These are phyloP conservation scores for Xylariomycetidae sp. DNA, from an alignment of 2,329 filamentous ascomycete genomes.

Conservation along the genomic window DNA sequence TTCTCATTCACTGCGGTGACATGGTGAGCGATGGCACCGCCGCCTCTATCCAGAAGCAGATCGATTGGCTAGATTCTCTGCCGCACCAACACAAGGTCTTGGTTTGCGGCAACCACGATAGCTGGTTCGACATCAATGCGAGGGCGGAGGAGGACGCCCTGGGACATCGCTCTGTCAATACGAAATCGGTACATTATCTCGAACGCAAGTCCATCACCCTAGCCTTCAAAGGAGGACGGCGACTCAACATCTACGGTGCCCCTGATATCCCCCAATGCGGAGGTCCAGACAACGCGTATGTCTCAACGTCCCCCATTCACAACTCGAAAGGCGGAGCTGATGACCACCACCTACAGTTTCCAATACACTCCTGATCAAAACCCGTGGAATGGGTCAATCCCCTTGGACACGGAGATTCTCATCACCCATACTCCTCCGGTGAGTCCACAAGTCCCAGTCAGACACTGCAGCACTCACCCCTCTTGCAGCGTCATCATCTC, in stretches of 20 bases:
- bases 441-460: conserved; percentile 14
- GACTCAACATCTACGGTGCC: conserved; percentile 69
- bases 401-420: conserved; percentile 67
- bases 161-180: conserved; percentile 50
- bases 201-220: conserved; percentile 62
- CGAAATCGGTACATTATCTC: conserved; percentile 68
- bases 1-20: conserved; percentile 88
- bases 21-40: conserved; percentile 68
- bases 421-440: conserved; percentile 76
- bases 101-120: conserved; percentile 85
- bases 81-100: conserved; percentile 77
- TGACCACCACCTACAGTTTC: conserved; percentile 47
- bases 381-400: conserved; percentile 68
- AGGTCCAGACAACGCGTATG: conserved; percentile 57
- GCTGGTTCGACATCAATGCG: conserved; percentile 67
- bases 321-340: too few relatives aligned
- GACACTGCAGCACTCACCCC: conserved; percentile 1
- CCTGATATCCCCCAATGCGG: conserved; percentile 75
- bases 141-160: conserved; percentile 50
- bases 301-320: too few relatives aligned
- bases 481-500: conserved; percentile 57
- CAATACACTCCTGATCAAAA: conserved; percentile 62
- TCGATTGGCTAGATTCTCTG: conserved; percentile 73
- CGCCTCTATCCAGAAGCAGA: conserved; percentile 69
- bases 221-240: conserved; percentile 52